A percentile compares a stretch with the other conserved stretches of the same genome.
phyloP scores from a whole-genome alignment of 345 rosid species.

The Boechera retrofracta region DNA sequence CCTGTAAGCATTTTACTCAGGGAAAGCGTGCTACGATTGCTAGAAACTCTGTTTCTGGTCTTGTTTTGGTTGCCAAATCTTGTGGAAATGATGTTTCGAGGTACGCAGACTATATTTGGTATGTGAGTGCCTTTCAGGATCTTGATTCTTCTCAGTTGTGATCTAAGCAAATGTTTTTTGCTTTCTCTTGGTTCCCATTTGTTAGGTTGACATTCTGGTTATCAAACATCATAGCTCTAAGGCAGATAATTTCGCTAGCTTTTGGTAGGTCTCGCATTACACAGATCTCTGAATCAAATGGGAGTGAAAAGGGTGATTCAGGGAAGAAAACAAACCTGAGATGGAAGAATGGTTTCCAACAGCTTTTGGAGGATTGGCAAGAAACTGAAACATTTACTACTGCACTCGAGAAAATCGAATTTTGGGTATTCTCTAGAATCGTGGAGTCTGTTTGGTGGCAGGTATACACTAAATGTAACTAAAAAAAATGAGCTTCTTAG shows the following conservation, averaged over 20 bases:
- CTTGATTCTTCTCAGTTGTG: conserved; percentile 9
- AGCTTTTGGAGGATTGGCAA: conserved; percentile 82
- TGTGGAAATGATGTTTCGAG: conserved; percentile 95
- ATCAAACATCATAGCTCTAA: conserved; percentile 80
- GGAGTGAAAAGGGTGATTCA: conserved; percentile 26
- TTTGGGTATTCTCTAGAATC: conserved; percentile 90
- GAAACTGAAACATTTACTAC: conserved; percentile 79
- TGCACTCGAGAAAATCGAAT: conserved; percentile 83
- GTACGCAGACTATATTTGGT: conserved; percentile 38
- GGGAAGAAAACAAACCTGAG: conserved; percentile 38
- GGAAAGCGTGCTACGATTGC: conserved; percentile 78
- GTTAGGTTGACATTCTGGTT: conserved; percentile 92
- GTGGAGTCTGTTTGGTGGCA: conserved; percentile 99
- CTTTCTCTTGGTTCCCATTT: conserved; percentile 19
- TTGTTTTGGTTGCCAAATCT: conserved; percentile 80
- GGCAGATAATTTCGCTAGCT: conserved; percentile 80
- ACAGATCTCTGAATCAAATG: conserved; percentile 56
- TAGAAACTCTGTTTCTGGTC: conserved; percentile 82
- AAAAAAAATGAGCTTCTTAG: neutral
- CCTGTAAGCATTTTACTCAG: conserved; percentile 78
- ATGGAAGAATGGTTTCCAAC: conserved; percentile 54
- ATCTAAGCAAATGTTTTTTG: conserved; percentile 21
- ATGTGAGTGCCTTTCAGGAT: conserved; percentile 1
- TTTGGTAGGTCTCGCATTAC: conserved; percentile 63
- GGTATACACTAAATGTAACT: conserved; percentile 51